Evolutionary conservation across 73 alveolate species (phyloP).

Genomic region (Uronychia setigera): DNA sequence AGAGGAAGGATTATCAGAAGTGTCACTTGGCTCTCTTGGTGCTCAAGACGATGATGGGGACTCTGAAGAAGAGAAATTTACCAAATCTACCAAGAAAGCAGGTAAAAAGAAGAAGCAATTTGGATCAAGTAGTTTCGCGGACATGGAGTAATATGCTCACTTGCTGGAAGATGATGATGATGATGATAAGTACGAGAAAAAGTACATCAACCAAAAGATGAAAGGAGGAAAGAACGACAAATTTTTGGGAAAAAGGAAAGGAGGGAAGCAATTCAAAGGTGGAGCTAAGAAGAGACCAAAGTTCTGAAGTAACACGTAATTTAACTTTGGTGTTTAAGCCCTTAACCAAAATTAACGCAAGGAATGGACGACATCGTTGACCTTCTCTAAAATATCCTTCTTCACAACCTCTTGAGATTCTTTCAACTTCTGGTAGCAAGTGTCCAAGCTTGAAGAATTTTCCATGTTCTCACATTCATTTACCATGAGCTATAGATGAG

Average conservation of each 20-base stretch:
- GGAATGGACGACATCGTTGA: neutral
- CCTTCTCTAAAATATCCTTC: neutral
- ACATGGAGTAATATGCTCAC: conserved; percentile 28
- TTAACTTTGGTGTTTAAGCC: neutral
- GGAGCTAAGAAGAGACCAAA: neutral
- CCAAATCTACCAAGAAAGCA: conserved; percentile 4
- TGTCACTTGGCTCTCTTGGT: neutral
- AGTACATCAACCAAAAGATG: neutral
- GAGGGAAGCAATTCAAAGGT: too few species aligned
- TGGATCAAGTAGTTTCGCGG: conserved; percentile 36
- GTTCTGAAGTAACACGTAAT: neutral
- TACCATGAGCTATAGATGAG: neutral
- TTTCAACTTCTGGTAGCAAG: neutral
- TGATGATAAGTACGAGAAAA: conserved; percentile 15
- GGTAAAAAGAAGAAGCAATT: too few species aligned
- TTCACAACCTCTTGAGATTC: neutral
- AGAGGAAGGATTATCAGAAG: neutral
- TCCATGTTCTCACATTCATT: neutral
- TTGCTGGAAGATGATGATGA: conserved; percentile 22
- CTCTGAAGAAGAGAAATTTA: conserved; percentile 15
- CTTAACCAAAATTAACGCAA: neutral
- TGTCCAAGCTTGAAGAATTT: neutral
- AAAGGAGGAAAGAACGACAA: neutral
- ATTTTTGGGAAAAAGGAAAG: neutral
- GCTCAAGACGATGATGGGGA: neutral